These are phyloP conservation scores for Solanum acaule DNA, from an alignment of 257 asterid species.

Conservation along the genomic window DNA sequence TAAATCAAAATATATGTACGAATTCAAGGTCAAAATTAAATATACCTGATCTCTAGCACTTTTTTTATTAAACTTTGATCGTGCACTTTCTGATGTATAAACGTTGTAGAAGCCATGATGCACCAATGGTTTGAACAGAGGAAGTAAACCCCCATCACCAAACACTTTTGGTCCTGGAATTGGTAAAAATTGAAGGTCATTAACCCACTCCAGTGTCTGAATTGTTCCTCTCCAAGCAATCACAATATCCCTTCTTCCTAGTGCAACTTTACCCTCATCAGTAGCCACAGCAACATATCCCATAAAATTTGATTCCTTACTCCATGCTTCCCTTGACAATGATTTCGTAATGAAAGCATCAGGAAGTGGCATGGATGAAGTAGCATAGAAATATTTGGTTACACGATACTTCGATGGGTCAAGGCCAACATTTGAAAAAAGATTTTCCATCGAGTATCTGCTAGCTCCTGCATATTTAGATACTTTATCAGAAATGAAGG, in stretches of 20 bases:
- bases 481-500: slow-evolving; percentile 43
- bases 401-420: slow-evolving; percentile 43
- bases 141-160: slow-evolving; percentile 53
- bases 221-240: slow-evolving; percentile 81
- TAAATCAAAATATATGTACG: too few relatives aligned
- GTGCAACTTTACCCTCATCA: slow-evolving; percentile 44
- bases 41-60: slow-evolving; percentile 71
- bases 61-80: slow-evolving; percentile 40
- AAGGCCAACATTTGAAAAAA: slow-evolving; percentile 47
- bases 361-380: slow-evolving; percentile 45
- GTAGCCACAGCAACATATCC: slow-evolving; percentile 86
- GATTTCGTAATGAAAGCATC: slow-evolving; percentile 65
- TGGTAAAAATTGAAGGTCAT: slow-evolving; percentile 43
- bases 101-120: not conserved
- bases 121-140: slow-evolving; percentile 6
- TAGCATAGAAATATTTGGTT: slow-evolving; percentile 63
- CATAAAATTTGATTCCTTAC: slow-evolving; percentile 80
- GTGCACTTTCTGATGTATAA: slow-evolving; percentile 60
- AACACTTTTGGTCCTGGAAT: slow-evolving; percentile 53
- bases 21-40: not conserved
- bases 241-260: slow-evolving; percentile 78
- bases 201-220: slow-evolving; percentile 54
- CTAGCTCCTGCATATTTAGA: slow-evolving; percentile 74
- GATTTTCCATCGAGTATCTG: slow-evolving; percentile 28
- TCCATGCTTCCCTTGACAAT: slow-evolving; percentile 68